Conservation (phyloP, 192 early-diverging fungal genomes). For the Umbelopsis ramanniana region DNA sequence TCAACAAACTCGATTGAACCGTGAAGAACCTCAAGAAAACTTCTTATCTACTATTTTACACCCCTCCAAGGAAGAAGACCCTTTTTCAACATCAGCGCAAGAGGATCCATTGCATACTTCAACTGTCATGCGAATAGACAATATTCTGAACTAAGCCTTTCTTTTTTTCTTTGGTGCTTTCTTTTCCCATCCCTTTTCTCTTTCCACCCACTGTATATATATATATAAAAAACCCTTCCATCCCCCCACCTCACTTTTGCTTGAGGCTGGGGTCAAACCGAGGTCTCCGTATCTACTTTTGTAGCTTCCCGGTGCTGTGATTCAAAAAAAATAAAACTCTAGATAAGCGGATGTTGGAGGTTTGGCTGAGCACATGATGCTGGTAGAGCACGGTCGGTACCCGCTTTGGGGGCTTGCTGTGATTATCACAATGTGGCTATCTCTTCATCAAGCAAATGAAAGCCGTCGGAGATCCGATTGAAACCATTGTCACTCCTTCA, state of each 20-base stretch:
- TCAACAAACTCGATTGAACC: not conserved
- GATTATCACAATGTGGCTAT: too few species aligned
- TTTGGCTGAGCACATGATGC: not conserved
- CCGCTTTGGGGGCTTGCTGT: too few species aligned
- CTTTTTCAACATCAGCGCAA: not conserved
- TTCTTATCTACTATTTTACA: not conserved
- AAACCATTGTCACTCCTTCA: too few species aligned
- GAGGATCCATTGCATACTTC: not conserved
- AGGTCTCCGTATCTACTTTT: not conserved
- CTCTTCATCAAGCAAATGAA: too few species aligned
- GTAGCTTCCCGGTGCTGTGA: not conserved
- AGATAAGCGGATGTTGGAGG: too few species aligned
- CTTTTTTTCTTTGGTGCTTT: not conserved
- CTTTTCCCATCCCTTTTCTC: not conserved
- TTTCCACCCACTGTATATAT: not conserved
- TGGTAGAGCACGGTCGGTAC: too few species aligned
- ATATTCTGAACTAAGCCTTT: not conserved
- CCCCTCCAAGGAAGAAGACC: not conserved
- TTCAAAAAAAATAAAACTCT: not conserved
- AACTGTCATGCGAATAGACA: conserved; percentile 23
- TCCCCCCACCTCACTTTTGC: too few species aligned
- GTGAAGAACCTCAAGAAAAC: not conserved
- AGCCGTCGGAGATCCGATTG: too few species aligned
- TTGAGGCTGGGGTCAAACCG: too few species aligned
- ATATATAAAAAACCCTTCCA: not conserved